phyloP scores from a whole-genome alignment of 768 basidiomycete species.

The Hemileccinum impolitum region DNA sequence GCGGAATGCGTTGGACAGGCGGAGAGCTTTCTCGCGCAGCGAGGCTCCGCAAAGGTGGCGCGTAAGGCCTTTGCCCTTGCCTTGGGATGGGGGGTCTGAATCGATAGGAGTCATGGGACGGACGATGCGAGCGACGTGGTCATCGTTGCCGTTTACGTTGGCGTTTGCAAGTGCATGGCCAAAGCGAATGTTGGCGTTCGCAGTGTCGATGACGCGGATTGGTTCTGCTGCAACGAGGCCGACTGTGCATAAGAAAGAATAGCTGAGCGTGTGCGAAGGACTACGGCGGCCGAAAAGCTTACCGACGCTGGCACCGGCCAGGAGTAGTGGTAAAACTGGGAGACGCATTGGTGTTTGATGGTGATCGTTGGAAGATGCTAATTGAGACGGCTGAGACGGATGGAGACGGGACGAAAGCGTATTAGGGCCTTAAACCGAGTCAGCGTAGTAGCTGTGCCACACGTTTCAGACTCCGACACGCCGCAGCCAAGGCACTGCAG shows the following conservation, averaged over 20 bases:
- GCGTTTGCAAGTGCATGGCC: slow-evolving; percentile 36
- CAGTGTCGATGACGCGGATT: slow-evolving; percentile 42
- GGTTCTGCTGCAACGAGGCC: slow-evolving; percentile 47
- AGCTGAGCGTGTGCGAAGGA: neutral
- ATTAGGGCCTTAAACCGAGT: neutral
- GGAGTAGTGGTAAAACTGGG: slow-evolving; percentile 34
- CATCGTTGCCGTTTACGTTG: slow-evolving; percentile 28
- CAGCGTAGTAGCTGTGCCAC: slow-evolving; percentile 2
- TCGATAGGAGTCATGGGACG: slow-evolving; percentile 11
- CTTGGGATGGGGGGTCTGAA: slow-evolving; percentile 3
- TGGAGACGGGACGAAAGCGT: neutral
- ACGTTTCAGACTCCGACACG: slow-evolving; percentile 24
- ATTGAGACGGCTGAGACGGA: neutral
- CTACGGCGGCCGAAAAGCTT: slow-evolving; percentile 4
- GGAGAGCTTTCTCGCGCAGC: slow-evolving; percentile 47
- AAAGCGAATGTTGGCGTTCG: slow-evolving; percentile 35
- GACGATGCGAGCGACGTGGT: slow-evolving; percentile 22
- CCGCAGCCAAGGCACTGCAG: too few relatives aligned
- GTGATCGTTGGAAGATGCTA: neutral
- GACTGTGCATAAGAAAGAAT: slow-evolving; percentile 11
- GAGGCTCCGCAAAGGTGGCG: slow-evolving; percentile 34
- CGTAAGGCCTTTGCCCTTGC: slow-evolving; percentile 8
- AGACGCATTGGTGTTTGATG: slow-evolving; percentile 33
- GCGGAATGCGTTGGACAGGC: slow-evolving; percentile 53
- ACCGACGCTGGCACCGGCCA: slow-evolving; percentile 36